Percentiles rank a stretch among this genome's conserved stretches.
Evolutionary conservation across 2,329 filamentous ascomycete genomes (phyloP).

Genomic region (Paraphaeosphaeria sporulosa): DNA sequence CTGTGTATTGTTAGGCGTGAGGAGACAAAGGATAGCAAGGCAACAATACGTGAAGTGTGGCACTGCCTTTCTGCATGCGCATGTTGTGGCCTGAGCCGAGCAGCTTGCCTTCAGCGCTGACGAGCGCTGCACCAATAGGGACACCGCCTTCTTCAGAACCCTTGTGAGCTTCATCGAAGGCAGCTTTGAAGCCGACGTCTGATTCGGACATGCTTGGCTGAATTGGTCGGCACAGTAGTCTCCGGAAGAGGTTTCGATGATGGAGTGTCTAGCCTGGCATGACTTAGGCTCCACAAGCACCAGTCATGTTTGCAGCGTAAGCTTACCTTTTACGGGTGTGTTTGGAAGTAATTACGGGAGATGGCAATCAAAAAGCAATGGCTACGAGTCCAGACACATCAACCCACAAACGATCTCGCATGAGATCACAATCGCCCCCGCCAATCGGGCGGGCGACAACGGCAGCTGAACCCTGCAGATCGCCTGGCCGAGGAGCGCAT

Average conservation of each 20-base stretch:
- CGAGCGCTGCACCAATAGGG: slow-evolving; percentile 67
- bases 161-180: slow-evolving; percentile 64
- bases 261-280: no score
- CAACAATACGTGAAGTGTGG: slow-evolving; percentile 71
- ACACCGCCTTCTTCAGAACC: slow-evolving; percentile 65
- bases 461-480: slow-evolving; percentile 7
- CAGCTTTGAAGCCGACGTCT: slow-evolving; percentile 61
- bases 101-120: slow-evolving; percentile 73
- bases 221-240: no score
- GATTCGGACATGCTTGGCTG: slow-evolving; percentile 20
- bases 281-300: no score
- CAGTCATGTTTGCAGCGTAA: no score
- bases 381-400: not conserved
- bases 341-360: no score
- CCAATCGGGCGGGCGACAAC: slow-evolving; percentile 11
- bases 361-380: not conserved
- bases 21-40: not conserved
- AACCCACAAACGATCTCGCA: not conserved
- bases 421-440: not conserved
- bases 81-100: slow-evolving; percentile 78
- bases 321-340: no score
- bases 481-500: not conserved
- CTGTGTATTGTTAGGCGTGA: slow-evolving; percentile 52
- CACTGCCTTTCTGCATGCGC: slow-evolving; percentile 74
- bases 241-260: no score